Conservation (phyloP, 2,329 filamentous ascomycete species). For the Coniosporium tulheliwenetii region DNA sequence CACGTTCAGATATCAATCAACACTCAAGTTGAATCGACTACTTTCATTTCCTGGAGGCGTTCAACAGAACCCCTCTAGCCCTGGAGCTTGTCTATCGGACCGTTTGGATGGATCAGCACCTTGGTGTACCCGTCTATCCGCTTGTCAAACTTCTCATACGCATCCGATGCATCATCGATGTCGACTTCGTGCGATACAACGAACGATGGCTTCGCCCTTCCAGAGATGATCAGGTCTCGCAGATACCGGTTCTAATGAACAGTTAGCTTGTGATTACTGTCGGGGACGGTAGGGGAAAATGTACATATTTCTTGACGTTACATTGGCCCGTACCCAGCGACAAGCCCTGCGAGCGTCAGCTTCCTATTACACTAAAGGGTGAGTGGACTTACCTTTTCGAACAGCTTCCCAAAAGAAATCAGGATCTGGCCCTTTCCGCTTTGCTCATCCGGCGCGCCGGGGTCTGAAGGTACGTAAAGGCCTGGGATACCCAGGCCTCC, state of each 20-base stretch:
- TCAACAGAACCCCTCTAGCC: too few relatives aligned
- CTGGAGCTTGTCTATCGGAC: conserved; percentile 13
- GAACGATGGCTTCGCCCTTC: conserved; percentile 50
- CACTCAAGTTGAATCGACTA: too few relatives aligned
- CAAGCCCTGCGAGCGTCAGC: conserved; percentile 29
- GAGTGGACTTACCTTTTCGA: conserved; percentile 39
- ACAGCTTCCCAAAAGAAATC: conserved; percentile 51
- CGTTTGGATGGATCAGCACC: conserved; percentile 52
- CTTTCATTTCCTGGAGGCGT: too few relatives aligned
- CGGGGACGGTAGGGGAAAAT: too few relatives aligned
- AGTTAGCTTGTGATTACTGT: too few relatives aligned
- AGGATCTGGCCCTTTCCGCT: conserved; percentile 48
- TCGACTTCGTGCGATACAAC: conserved; percentile 49
- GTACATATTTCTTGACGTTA: conserved; percentile 46
- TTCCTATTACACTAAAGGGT: neutral
- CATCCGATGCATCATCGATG: conserved; percentile 43
- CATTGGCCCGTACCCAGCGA: conserved; percentile 47
- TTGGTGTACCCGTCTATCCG: conserved; percentile 52
- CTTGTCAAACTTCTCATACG: conserved; percentile 52
- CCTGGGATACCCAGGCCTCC: conserved; percentile 47
- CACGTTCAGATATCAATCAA: too few relatives aligned
- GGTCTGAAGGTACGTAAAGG: conserved; percentile 38
- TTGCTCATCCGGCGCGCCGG: conserved; percentile 45
- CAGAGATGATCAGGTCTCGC: conserved; percentile 48
- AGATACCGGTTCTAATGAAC: conserved; percentile 42